Evolutionary conservation across 345 rosid species (phyloP).

Genomic region (Jatropha curcas): DNA sequence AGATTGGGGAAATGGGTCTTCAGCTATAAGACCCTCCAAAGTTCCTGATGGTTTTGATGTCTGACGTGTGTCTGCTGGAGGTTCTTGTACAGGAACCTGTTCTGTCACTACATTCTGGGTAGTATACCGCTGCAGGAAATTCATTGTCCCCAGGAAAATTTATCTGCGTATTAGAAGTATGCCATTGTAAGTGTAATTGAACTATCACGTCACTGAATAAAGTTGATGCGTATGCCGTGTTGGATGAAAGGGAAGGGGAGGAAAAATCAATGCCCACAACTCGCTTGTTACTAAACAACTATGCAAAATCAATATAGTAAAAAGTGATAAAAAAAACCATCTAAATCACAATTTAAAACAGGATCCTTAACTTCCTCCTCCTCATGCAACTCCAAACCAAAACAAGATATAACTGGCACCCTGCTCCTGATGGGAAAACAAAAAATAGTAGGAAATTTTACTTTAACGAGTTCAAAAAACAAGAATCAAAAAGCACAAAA

Average conservation of each 20-base stretch:
- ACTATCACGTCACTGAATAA: not conserved
- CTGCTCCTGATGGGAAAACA: too few relatives aligned
- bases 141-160: slow-evolving; percentile 48
- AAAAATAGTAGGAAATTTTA: not conserved
- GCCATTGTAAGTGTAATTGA: not conserved
- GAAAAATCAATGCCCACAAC: not conserved
- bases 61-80: slow-evolving; percentile 35
- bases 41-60: slow-evolving; percentile 42
- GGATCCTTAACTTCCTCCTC: not conserved
- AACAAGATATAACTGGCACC: not conserved
- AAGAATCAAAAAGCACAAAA: not conserved
- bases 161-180: slow-evolving; percentile 13
- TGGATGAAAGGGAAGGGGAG: not conserved
- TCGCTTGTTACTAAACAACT: not conserved
- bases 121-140: slow-evolving; percentile 70
- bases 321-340: not conserved
- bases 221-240: not conserved
- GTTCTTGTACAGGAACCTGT: slow-evolving; percentile 45
- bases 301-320: not conserved
- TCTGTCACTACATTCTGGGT: slow-evolving; percentile 42
- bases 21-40: slow-evolving; percentile 67
- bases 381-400: not conserved
- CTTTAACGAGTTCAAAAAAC: not conserved
- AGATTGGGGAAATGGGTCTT: slow-evolving; percentile 61
- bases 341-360: not conserved